phyloP scores from a whole-genome alignment of 2,329 filamentous ascomycete species.

The Emmonsiellopsis sp. region DNA sequence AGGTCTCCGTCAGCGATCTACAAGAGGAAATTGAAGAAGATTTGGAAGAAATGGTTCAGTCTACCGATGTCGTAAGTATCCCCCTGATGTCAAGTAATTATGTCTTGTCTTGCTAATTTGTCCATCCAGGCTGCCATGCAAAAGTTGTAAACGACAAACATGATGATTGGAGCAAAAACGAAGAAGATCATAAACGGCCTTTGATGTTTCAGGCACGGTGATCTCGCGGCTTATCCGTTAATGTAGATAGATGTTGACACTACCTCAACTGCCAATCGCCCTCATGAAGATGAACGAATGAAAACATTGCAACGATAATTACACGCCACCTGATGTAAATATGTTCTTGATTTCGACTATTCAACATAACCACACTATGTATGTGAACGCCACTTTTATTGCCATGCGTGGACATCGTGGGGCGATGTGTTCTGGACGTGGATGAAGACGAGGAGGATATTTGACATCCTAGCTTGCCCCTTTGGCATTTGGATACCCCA shows the following conservation, averaged over 20 bases:
- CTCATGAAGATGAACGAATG: background rate
- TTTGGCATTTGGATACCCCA: too few species aligned
- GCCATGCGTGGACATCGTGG: too few species aligned
- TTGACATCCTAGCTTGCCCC: too few species aligned
- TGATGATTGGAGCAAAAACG: background rate
- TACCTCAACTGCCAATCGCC: background rate
- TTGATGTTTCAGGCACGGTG: background rate
- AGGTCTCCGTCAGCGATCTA: slow-evolving; percentile 79
- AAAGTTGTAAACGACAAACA: slow-evolving; percentile 63
- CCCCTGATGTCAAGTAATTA: background rate
- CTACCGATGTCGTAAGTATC: slow-evolving; percentile 65
- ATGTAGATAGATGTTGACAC: background rate
- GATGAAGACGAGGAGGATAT: too few species aligned
- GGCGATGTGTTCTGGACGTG: too few species aligned
- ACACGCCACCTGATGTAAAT: too few species aligned
- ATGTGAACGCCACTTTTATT: too few species aligned
- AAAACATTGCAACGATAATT: background rate
- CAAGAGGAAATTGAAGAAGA: slow-evolving; percentile 76
- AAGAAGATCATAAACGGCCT: background rate
- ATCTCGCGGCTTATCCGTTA: background rate
- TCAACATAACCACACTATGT: too few species aligned
- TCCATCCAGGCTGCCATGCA: slow-evolving; percentile 61
- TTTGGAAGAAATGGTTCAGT: slow-evolving; percentile 88
- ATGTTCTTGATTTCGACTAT: too few species aligned
- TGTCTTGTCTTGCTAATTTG: slow-evolving; percentile 11